Percentiles rank a stretch among this genome's conserved stretches.
These are phyloP conservation scores for Septoria petroselini DNA, from an alignment of 2,329 filamentous ascomycete species.

Conservation along the genomic window DNA sequence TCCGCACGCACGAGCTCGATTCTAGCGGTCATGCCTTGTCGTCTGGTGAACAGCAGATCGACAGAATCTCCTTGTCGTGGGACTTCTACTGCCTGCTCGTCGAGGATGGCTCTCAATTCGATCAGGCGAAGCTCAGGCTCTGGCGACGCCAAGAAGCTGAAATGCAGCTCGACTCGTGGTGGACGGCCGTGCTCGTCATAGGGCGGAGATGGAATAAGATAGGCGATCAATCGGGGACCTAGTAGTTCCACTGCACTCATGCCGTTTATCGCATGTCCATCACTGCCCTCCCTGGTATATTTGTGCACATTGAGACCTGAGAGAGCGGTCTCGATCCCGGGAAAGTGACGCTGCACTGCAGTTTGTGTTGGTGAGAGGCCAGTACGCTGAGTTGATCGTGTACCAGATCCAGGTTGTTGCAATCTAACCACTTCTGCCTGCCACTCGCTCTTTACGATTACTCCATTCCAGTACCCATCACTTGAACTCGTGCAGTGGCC, in stretches of 20 bases:
- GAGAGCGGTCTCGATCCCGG: conserved; percentile 6
- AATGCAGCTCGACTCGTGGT: conserved; percentile 22
- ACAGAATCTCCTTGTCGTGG: conserved; percentile 24
- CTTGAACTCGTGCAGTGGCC: not conserved
- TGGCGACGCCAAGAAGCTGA: conserved; percentile 9
- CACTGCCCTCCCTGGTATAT: not conserved
- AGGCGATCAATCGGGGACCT: conserved; percentile 1
- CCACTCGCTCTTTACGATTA: not conserved
- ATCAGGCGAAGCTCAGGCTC: conserved; percentile 11
- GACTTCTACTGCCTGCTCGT: conserved; percentile 23
- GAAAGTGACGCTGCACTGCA: not conserved
- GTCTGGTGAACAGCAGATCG: conserved; percentile 28
- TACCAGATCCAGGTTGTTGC: not conserved
- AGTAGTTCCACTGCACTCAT: not conserved
- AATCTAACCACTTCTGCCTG: not conserved
- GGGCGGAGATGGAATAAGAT: conserved; percentile 4
- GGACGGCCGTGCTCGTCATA: not conserved
- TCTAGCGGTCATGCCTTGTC: conserved; percentile 11
- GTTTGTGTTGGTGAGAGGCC: not conserved
- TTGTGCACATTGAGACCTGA: conserved; percentile 4
- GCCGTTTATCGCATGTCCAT: not conserved
- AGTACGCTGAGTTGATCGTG: not conserved
- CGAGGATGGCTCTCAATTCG: conserved; percentile 18
- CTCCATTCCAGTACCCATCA: not conserved
- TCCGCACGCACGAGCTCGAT: conserved; percentile 11